Base-by-base conservation (phyloP, 2,329 filamentous ascomycete genomes). In the Monosporascus sp. region DNA sequence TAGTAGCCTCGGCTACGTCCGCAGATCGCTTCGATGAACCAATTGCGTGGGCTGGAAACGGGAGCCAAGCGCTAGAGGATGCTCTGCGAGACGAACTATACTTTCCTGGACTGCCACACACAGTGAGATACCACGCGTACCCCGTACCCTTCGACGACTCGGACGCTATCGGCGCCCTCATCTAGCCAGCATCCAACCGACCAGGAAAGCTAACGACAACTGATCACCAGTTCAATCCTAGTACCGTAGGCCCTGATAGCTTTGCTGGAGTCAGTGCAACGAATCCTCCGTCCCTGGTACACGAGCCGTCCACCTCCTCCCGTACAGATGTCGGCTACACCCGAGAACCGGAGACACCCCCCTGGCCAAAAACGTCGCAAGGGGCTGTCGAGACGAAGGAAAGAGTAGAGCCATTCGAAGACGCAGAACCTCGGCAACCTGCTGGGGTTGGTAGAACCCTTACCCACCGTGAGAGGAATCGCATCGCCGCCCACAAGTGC, bases 401-500 rank as follows among this genome's bases (percentile, higher is more conserved):
- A 35, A 11, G 9, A 11, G 11, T 35, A 35, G 9, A 11, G 31
- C 31, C 6, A 11, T 35, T 35, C 31, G 9, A 35, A 35, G 31
- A 5, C 6, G 31, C 31, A 35, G 9, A 14, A 14, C 31, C 31
- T 14, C 4, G 31, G 31, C 20, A 31, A 7, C 24, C 4, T 27
- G 24, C 11, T 18, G 43, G 43, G 14, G 25, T 9, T 14, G 9
- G 17, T 14, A 25, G 22, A 46, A 31, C 43, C 17, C 43, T 46
- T 24, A 46, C 22, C 18, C 5, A 57, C 24, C 57, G 58, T 6
- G 55, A 48, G 37, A 76, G 79, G 65, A 82, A 82, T 59, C 72
- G 78, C 14, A 65, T 80, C 3, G 79, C 79, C 7, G 79, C 79
- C 4, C 76, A 76, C 61, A 81, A 81, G 61, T 81, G 79, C 64